These are phyloP conservation scores for Alternaria metachromatica DNA, from an alignment of 2,329 filamentous ascomycete species.

Conservation along the genomic window DNA sequence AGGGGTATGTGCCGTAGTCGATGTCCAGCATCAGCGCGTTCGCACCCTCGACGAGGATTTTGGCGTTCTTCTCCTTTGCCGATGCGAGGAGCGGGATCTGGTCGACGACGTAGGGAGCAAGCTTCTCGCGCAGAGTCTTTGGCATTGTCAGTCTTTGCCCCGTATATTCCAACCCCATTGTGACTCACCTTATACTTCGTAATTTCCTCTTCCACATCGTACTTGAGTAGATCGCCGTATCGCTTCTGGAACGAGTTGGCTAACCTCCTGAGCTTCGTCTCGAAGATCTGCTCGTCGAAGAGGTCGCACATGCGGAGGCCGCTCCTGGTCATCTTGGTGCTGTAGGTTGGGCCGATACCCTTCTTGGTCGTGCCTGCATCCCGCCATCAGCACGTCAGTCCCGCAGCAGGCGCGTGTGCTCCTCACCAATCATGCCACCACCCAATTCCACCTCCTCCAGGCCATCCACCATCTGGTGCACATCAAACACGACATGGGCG, in stretches of 20 bases:
- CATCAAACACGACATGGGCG: slow-evolving; percentile 68
- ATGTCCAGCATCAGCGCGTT: slow-evolving; percentile 73
- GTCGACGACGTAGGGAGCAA: slow-evolving; percentile 70
- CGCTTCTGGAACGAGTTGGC: slow-evolving; percentile 70
- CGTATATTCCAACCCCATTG: background rate
- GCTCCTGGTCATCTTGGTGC: slow-evolving; percentile 68
- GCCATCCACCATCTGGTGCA: slow-evolving; percentile 72
- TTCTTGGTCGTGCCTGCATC: slow-evolving; percentile 60
- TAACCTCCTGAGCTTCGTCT: slow-evolving; percentile 68
- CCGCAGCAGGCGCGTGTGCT: background rate
- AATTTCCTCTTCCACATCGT: slow-evolving; percentile 75
- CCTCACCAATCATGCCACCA: slow-evolving; percentile 52
- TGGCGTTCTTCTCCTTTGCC: slow-evolving; percentile 64
- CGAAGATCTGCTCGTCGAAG: slow-evolving; percentile 71
- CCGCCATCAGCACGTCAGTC: slow-evolving; percentile 31
- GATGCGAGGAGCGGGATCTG: slow-evolving; percentile 68
- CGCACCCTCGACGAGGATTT: slow-evolving; percentile 73
- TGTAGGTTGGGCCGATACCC: slow-evolving; percentile 65
- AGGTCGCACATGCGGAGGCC: slow-evolving; percentile 72
- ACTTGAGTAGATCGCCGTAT: slow-evolving; percentile 70
- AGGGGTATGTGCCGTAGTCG: slow-evolving; percentile 64
- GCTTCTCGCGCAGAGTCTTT: slow-evolving; percentile 61
- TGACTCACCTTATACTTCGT: slow-evolving; percentile 60
- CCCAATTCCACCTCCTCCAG: slow-evolving; percentile 66
- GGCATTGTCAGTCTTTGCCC: background rate